Conservation (phyloP, 225 moss, liverwort and hornwort species). For the Lunularia cruciata region DNA sequence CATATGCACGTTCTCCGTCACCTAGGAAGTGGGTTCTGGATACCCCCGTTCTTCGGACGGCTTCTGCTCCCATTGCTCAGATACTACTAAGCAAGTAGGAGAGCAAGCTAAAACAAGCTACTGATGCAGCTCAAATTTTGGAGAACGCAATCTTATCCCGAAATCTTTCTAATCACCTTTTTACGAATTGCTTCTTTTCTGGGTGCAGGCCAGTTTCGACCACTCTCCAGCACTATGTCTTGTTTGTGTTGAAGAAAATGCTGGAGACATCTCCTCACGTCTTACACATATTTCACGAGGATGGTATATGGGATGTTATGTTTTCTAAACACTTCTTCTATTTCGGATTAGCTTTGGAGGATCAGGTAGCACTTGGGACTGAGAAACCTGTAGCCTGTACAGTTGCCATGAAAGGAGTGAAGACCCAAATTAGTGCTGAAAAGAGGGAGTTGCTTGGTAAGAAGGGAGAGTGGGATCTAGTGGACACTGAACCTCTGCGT, state of each 20-base stretch:
- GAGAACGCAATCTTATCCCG: not conserved
- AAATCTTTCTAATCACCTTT: not conserved
- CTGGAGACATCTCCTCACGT: conserved; percentile 70
- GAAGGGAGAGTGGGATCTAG: conserved; percentile 30
- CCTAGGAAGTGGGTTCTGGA: too few species aligned
- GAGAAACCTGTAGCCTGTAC: conserved; percentile 4
- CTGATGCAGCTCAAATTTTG: too few species aligned
- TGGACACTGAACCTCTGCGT: conserved; percentile 67
- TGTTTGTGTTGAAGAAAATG: conserved; percentile 82
- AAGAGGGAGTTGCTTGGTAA: not conserved
- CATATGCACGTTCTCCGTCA: too few species aligned
- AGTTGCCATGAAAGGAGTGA: conserved; percentile 2
- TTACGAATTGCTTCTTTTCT: not conserved
- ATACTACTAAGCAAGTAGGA: too few species aligned
- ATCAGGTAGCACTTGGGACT: conserved; percentile 19
- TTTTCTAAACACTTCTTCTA: conserved; percentile 81
- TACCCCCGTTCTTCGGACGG: too few species aligned
- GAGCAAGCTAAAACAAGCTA: too few species aligned
- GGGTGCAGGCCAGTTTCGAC: conserved; percentile 50
- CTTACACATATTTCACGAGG: conserved; percentile 63
- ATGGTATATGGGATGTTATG: conserved; percentile 70
- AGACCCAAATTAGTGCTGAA: conserved; percentile 30
- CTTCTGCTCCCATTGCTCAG: too few species aligned
- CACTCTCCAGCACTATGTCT: conserved; percentile 76
- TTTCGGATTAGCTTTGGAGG: conserved; percentile 53